Conservation (phyloP, 345 rosid genomes). For the Hibiscus syriacus region DNA sequence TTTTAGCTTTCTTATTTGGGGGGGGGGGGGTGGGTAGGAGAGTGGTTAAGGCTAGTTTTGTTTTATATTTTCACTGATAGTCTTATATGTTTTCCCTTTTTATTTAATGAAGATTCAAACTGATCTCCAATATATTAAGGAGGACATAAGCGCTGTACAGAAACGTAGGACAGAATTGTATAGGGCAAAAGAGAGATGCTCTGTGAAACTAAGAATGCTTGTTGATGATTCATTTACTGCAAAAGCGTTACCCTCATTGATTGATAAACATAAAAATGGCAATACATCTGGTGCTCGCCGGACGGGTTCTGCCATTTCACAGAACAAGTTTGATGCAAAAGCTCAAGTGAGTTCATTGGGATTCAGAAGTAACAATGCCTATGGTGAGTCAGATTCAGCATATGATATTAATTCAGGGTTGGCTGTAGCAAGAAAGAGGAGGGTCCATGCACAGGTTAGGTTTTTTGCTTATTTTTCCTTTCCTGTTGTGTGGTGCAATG, state of each 20-base stretch:
- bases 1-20: not conserved
- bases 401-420: slow-evolving; percentile 27
- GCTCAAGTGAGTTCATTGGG: not conserved
- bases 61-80: not conserved
- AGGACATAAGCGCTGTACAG: not conserved
- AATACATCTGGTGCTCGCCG: not conserved
- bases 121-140: not conserved
- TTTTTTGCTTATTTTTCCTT: not conserved
- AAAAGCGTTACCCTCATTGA: not conserved
- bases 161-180: not conserved
- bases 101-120: not conserved
- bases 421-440: slow-evolving; percentile 35
- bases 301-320: not conserved
- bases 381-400: slow-evolving; percentile 22
- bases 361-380: slow-evolving; percentile 24
- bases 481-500: not conserved
- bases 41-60: not conserved
- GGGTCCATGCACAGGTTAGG: slow-evolving; percentile 38
- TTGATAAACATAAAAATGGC: not conserved
- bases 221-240: not conserved
- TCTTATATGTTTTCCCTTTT: no score
- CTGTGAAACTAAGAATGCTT: not conserved
- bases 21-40: not conserved
- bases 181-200: not conserved
- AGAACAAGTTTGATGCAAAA: not conserved